phyloP scores from a whole-genome alignment of 352 stramenopile genomes.

The Pythium monospermum region DNA sequence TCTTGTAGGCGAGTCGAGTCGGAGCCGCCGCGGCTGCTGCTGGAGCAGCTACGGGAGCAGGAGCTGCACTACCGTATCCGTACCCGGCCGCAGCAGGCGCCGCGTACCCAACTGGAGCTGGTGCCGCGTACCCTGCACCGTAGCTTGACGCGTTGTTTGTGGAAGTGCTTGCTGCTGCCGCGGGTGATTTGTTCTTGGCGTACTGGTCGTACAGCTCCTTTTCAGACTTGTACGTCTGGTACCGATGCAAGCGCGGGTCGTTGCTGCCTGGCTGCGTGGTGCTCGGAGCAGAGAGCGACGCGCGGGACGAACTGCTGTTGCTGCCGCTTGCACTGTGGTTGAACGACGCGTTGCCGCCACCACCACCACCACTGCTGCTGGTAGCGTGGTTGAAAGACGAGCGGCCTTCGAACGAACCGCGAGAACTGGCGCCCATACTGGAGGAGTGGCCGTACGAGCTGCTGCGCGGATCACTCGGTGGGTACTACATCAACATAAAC shows the following conservation, averaged over 20 bases:
- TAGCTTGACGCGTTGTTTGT: slow-evolving; percentile 7
- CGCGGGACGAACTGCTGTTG: slow-evolving; percentile 18
- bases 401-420: slow-evolving; percentile 16
- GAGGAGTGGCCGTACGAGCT: slow-evolving; percentile 8
- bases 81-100: slow-evolving; percentile 1
- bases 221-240: slow-evolving; percentile 76
- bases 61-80: slow-evolving; percentile 2
- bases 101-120: slow-evolving; percentile 6
- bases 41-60: slow-evolving; percentile 1
- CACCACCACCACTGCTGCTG: background rate
- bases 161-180: background rate
- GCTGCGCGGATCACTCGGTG: slow-evolving; percentile 18
- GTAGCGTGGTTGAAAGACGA: slow-evolving; percentile 14
- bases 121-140: slow-evolving; percentile 5
- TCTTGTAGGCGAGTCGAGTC: background rate
- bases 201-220: slow-evolving; percentile 79
- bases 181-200: slow-evolving; percentile 30
- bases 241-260: slow-evolving; percentile 67
- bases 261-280: slow-evolving; percentile 20
- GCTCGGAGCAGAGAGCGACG: slow-evolving; percentile 27
- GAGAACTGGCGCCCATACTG: slow-evolving; percentile 7
- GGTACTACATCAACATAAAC: slow-evolving; percentile 15
- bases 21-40: too few species aligned
- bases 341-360: slow-evolving; percentile 6
- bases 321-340: slow-evolving; percentile 9